Evolutionary conservation across 371 early-diverging fungal genomes (phyloP).

Genomic region (Mortierella sp.): DNA sequence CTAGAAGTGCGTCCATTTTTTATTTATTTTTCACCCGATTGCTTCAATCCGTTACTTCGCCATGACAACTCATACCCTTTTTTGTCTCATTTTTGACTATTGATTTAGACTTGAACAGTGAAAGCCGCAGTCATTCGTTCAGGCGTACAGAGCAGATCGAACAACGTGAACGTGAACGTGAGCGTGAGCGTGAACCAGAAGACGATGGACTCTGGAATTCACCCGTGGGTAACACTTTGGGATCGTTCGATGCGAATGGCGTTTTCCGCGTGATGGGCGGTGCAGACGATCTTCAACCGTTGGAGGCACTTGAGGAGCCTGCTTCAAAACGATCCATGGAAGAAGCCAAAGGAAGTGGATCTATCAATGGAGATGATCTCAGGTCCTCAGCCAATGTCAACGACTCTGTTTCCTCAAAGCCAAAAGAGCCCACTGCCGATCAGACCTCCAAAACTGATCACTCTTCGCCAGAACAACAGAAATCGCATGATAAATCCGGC

Average conservation of each 20-base stretch:
- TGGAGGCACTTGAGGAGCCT: slow-evolving; percentile 42
- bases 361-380: slow-evolving; percentile 10
- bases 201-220: slow-evolving; percentile 53
- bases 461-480: slow-evolving; percentile 13
- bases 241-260: slow-evolving; percentile 73
- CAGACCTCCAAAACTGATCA: slow-evolving; percentile 8
- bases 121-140: slow-evolving; percentile 35
- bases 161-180: slow-evolving; percentile 37
- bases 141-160: slow-evolving; percentile 37
- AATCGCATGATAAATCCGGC: not conserved
- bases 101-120: slow-evolving; percentile 44
- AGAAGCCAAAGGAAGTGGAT: not conserved
- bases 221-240: slow-evolving; percentile 58
- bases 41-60: no score
- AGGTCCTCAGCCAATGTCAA: slow-evolving; percentile 5
- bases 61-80: no score
- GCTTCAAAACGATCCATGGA: slow-evolving; percentile 7
- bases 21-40: not conserved
- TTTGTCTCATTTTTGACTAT: not conserved
- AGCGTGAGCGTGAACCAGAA: slow-evolving; percentile 31
- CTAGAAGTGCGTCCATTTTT: slow-evolving; percentile 29
- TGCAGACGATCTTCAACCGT: slow-evolving; percentile 53
- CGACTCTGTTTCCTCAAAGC: no score
- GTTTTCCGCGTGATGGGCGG: slow-evolving; percentile 68
- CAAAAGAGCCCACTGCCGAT: no score